Percentiles rank a stretch among this genome's conserved stretches.
Conservation (phyloP, 139 green algal species). For the Tetratostichococcus sp. region DNA sequence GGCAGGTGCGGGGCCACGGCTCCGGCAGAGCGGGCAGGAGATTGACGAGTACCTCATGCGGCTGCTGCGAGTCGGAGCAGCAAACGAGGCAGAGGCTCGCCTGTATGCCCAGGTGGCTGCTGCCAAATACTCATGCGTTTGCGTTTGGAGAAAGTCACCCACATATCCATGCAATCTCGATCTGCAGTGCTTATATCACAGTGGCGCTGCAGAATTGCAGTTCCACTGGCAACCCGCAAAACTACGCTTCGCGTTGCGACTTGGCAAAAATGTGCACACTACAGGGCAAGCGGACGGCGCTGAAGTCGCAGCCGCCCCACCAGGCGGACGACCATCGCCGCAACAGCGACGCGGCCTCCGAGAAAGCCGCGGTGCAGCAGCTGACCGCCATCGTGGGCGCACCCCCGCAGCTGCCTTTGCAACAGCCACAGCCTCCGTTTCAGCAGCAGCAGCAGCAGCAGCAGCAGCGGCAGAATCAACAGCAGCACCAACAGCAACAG, state of each 20-base stretch:
- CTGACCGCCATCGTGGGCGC: background rate
- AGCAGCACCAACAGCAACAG: background rate
- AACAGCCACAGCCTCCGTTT: background rate
- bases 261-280: no score
- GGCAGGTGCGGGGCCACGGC: background rate
- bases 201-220: no score
- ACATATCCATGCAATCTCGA: no score
- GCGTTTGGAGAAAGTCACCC: no score
- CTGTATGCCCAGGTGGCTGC: slow-evolving; percentile 1
- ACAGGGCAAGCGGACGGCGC: background rate
- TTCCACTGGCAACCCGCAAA: no score
- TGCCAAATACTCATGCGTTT: no score
- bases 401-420: no score
- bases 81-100: background rate
- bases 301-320: background rate
- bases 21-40: slow-evolving; percentile 1
- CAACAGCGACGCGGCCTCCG: background rate
- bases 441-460: background rate
- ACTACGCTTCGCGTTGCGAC: no score
- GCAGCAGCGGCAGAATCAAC: no score
- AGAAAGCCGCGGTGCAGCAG: background rate
- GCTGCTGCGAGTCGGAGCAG: slow-evolving; percentile 3
- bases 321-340: background rate
- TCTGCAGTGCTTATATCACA: no score
- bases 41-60: slow-evolving; percentile 26